Base-by-base conservation (phyloP, 1,284 basidiomycete species). In the Flammula alnicola region DNA sequence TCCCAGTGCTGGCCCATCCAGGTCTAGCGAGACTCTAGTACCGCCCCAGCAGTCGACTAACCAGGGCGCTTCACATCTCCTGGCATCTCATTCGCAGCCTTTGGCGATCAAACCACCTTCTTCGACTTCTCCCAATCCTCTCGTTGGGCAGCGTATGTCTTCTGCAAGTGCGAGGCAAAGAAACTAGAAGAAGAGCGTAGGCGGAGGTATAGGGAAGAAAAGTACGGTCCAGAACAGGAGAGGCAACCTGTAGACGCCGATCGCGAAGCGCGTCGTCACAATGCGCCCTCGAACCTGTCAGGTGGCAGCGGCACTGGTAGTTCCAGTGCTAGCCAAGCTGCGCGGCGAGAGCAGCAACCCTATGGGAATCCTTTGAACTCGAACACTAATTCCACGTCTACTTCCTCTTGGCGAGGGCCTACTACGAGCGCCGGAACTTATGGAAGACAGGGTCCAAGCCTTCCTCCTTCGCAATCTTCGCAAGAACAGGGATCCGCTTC, bases 141-240 rank as follows among this genome's bases (percentile, higher is more conserved):
- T 44, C 42, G 46, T 31, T 26, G 49, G 50, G 38, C 44, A 37
- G 31, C 43, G 53, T 57, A 49, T 68, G 57, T 64, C 62, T 10
- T 67, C 64, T 47, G 72, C 71, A 4, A 73, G 70, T 47, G 64
- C 62, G 69, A 71, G 31, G 72, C 71, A 5, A 65, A 66, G 56
- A 68, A 63, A n/a, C 54, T 72, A 12, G 70, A 72, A 54, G 67
- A 67, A 33, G 71, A 70, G 44, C 65, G 63, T 20, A 63, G 63
- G 38, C 59, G 62, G 43, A 65, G 60, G 12, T 61, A 64, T 35
- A 60, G 59, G 32, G 62, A 58, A 36, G 62, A 62, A 41, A 61
- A 49, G 35, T 49, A 51, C 8, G 59, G 60, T 5, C 46, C 39
- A n/a, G 52, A 56, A 22, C 27, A 52, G 36, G 57, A 61, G 22